Evolutionary conservation across 352 stramenopile species (phyloP).

Genomic region (Pythium volutum): DNA sequence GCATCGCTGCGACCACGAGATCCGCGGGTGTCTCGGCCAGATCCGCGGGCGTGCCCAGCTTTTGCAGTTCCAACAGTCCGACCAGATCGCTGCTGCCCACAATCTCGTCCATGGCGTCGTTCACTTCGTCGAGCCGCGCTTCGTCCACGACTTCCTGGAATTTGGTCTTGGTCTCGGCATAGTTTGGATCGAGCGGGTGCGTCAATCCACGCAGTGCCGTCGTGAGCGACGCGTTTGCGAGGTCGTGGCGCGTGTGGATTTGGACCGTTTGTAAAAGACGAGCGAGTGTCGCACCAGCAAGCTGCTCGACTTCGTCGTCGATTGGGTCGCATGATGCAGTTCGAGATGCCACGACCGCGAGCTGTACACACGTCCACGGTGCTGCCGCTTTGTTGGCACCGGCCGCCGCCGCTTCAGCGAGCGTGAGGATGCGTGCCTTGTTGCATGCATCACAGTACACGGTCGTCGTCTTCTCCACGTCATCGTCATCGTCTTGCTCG

Average conservation of each 20-base stretch:
- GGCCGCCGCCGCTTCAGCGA: conserved; percentile 32
- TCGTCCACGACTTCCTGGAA: conserved; percentile 64
- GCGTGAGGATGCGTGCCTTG: conserved; percentile 72
- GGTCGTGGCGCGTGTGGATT: conserved; percentile 51
- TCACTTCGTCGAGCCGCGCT: conserved; percentile 74
- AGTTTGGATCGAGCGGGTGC: conserved; percentile 33
- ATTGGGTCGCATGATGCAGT: conserved; percentile 41
- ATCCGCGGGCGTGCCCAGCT: conserved; percentile 80
- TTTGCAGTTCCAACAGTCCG: conserved; percentile 61
- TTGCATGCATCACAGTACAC: conserved; percentile 80
- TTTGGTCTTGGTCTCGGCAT: conserved; percentile 35
- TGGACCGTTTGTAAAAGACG: conserved; percentile 34
- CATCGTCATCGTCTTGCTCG: conserved; percentile 40
- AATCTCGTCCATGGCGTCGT: conserved; percentile 76
- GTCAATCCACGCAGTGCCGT: conserved; percentile 9
- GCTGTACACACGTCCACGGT: conserved; percentile 56
- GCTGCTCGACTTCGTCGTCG: conserved; percentile 75
- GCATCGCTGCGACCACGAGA: conserved; percentile 50
- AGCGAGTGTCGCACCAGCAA: conserved; percentile 46
- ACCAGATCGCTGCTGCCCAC: conserved; percentile 46
- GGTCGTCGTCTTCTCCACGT: conserved; percentile 59
- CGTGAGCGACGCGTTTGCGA: conserved; percentile 40
- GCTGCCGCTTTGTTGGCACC: conserved; percentile 27
- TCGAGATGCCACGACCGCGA: conserved; percentile 31
- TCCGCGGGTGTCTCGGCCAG: conserved; percentile 65